Percentiles rank a stretch among this genome's conserved stretches.
Conservation (phyloP, 208 protist species). For the Angomonas deanei region DNA sequence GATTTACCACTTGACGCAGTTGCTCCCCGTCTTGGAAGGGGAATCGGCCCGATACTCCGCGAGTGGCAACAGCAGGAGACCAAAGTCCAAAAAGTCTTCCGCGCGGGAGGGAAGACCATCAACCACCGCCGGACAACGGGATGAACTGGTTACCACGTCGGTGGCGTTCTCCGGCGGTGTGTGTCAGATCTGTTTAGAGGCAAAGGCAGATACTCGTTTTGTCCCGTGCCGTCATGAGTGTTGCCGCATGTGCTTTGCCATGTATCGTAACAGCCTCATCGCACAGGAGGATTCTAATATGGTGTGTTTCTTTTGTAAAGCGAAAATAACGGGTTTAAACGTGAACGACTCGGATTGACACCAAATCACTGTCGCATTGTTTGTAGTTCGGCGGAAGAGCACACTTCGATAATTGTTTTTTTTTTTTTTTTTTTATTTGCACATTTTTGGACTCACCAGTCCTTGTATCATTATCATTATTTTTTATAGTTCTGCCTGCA, state of each 20-base stretch:
- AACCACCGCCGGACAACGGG: not conserved
- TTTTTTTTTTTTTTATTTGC: conserved; percentile 4
- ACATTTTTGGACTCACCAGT: not conserved
- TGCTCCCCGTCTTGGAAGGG: conserved; percentile 8
- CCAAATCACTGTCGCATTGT: too few species aligned
- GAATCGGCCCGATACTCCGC: not conserved
- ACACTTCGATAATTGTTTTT: not conserved
- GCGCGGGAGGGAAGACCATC: too few species aligned
- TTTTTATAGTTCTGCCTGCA: not conserved
- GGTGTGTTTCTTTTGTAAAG: conserved; percentile 34
- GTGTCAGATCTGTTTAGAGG: conserved; percentile 22
- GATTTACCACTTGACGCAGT: not conserved
- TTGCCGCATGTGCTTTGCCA: conserved; percentile 17
- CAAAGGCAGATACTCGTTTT: conserved; percentile 9
- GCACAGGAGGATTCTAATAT: not conserved
- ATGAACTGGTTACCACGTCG: not conserved
- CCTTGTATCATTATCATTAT: not conserved
- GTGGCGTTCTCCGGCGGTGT: not conserved
- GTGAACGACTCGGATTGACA: not conserved
- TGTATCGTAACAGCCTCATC: conserved; percentile 8
- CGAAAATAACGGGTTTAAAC: not conserved
- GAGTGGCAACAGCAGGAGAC: not conserved
- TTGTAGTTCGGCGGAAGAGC: too few species aligned
- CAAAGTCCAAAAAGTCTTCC: too few species aligned
- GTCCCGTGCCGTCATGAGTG: conserved; percentile 23